A percentile compares a stretch with the other conserved stretches of the same genome.
Conservation (phyloP, 768 basidiomycete species). For the Tricholoma sp. region DNA sequence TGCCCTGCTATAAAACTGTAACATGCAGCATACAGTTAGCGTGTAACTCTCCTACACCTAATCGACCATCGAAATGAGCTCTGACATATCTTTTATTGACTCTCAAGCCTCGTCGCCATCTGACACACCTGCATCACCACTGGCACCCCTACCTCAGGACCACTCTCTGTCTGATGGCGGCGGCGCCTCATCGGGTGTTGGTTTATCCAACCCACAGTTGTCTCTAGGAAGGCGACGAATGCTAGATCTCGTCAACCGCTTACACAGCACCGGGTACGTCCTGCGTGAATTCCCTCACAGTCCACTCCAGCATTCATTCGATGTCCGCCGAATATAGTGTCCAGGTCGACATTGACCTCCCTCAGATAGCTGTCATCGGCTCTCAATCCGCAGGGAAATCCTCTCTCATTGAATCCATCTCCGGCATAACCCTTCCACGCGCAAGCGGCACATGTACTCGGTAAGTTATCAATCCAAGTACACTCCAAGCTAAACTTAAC, state of each 20-base stretch:
- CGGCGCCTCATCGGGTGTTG: slow-evolving; percentile 21
- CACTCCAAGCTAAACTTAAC: no score
- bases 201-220: slow-evolving; percentile 38
- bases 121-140: no score
- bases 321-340: neutral
- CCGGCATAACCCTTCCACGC: slow-evolving; percentile 64
- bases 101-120: slow-evolving; percentile 69
- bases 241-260: slow-evolving; percentile 49
- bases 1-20: no score
- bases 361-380: slow-evolving; percentile 69
- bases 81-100: slow-evolving; percentile 69
- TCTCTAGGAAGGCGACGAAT: slow-evolving; percentile 36
- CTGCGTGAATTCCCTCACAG: neutral
- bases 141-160: neutral
- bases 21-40: no score
- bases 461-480: slow-evolving; percentile 23
- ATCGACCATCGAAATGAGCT: slow-evolving; percentile 25
- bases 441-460: slow-evolving; percentile 73
- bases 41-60: no score
- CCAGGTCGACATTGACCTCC: slow-evolving; percentile 65
- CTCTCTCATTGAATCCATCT: slow-evolving; percentile 73
- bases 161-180: neutral
- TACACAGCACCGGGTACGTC: slow-evolving; percentile 51
- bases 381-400: slow-evolving; percentile 74
- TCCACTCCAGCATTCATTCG: no score